Evolutionary conservation across 352 stramenopile species (phyloP), one percentile per base, ranked within the genome.

Genomic region (Phytophthora agathidicida): DNA sequence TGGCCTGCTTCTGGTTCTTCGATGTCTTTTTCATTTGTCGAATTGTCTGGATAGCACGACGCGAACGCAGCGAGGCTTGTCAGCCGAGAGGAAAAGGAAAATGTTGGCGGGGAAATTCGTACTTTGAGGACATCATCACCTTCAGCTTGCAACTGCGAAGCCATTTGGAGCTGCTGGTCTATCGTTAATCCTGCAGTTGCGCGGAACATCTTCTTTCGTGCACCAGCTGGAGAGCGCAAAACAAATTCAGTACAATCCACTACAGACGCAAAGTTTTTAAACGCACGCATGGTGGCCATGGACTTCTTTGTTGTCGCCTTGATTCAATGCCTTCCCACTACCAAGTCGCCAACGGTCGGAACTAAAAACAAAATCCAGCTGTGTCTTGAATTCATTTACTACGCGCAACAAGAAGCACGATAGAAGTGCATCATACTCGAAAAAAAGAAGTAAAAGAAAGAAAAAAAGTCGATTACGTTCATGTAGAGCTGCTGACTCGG

Each of bases 121-220:
- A 90, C 80, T 69, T 89, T 63, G 17, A 93, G 58, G 6, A 89
- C 73, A 45, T 82, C 69, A 7, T 82, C 62, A 11, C 81, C 73
- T 37, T 62, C 69, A 13, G 65, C 51, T 47, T 86, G 73, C 14
- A 93, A 58, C 22, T 87, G 65, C 0, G 57, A 63, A 0, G 73
- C 75, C 14, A 93, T 61, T 26, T 83, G 64, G 14, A 82, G 73
- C 42, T 93, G 83, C 39, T 93, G 68, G 6, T 87, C 60, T 9
- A 93, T 62, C 16, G 81, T 80, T 26, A 90, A 53, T 16, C 81
- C 81, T 36, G 75, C 67, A 4, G 80, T 89, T n/a, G 81, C 73
- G 6, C 75, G 77, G 49, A 93, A 93, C 17, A 89, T 33, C 14
- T 82, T 79, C 51, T 89, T 90, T 27, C 76, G 74, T 17, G 42